Conservation (phyloP, 768 basidiomycete species). For the Collybiopsis luxurians region DNA sequence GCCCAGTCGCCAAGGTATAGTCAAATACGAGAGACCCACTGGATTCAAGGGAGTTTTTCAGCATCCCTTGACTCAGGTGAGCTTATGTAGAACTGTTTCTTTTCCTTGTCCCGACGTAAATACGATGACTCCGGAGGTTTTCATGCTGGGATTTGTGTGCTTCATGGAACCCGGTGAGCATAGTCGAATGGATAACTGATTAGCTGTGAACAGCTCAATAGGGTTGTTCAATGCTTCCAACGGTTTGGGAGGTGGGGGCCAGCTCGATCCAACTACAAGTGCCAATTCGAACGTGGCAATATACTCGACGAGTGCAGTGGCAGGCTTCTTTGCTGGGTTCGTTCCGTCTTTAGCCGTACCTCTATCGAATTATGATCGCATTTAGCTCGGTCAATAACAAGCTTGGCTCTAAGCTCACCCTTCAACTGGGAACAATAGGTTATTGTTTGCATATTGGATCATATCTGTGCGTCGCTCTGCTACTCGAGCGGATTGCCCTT, state of each 20-base stretch:
- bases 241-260: slow-evolving; percentile 79
- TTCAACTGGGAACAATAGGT: slow-evolving; percentile 70
- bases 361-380: too few relatives aligned
- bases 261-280: slow-evolving; percentile 60
- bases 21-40: too few relatives aligned
- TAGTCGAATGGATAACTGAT: too few relatives aligned
- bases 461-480: slow-evolving; percentile 56
- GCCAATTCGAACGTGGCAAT: slow-evolving; percentile 70
- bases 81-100: too few relatives aligned
- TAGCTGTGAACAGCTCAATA: slow-evolving; percentile 11
- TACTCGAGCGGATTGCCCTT: not conserved
- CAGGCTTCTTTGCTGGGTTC: slow-evolving; percentile 73
- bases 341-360: too few relatives aligned
- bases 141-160: slow-evolving; percentile 68
- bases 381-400: slow-evolving; percentile 75
- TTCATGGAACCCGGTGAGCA: slow-evolving; percentile 57
- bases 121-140: too few relatives aligned
- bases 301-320: slow-evolving; percentile 61
- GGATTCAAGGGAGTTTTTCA: too few relatives aligned
- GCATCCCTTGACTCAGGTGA: too few relatives aligned
- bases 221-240: slow-evolving; percentile 80
- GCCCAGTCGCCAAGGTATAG: too few relatives aligned
- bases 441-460: slow-evolving; percentile 77
- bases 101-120: too few relatives aligned
- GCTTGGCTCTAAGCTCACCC: slow-evolving; percentile 72